Evolutionary conservation across 345 rosid species (phyloP).

Genomic region (Murraya paniculata): DNA sequence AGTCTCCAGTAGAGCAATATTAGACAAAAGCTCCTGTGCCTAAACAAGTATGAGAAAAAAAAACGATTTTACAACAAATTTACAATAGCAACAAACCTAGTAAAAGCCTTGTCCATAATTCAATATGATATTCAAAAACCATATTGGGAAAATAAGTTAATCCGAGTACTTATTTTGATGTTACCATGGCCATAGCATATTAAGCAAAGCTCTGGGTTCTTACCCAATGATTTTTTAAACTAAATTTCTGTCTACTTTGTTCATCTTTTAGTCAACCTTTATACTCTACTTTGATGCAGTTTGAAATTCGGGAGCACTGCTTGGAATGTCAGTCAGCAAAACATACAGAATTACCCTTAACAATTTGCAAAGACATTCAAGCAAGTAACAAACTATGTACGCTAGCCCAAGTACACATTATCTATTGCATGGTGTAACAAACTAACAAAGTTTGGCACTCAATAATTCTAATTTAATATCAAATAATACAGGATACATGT

Average conservation of each 20-base stretch:
- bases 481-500: neutral
- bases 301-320: neutral
- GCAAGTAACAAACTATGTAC: too few relatives aligned
- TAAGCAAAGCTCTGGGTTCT: neutral
- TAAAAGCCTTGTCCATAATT: constrained; percentile 1
- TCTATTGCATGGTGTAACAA: neutral
- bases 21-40: constrained; percentile 77
- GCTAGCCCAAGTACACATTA: neutral
- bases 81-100: constrained; percentile 13
- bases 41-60: constrained; percentile 26
- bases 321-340: too few relatives aligned
- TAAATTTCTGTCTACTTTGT: neutral
- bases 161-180: neutral
- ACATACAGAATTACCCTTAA: neutral
- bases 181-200: neutral
- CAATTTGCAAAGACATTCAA: neutral
- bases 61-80: constrained; percentile 18
- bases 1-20: constrained; percentile 61
- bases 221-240: neutral
- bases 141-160: neutral
- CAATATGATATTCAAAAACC: constrained; percentile 3
- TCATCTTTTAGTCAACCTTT: neutral
- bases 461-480: neutral
- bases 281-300: neutral
- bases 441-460: constrained; percentile 1